Evolutionary conservation across 441 rosid genomes (phyloP), one percentile per base, ranked within the genome.

Genomic region (Adansonia madagascariensis): DNA sequence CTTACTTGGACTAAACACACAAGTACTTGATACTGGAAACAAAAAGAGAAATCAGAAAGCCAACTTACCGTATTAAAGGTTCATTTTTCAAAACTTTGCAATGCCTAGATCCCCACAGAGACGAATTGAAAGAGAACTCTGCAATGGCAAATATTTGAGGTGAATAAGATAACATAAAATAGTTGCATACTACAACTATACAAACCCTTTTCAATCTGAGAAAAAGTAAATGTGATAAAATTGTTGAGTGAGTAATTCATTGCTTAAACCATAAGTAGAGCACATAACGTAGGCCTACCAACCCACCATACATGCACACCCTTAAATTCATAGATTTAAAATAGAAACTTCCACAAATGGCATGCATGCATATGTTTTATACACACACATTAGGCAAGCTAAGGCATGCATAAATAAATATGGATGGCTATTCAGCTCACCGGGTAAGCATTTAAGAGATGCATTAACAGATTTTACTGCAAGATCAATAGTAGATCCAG

Each of bases 1-100:
- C 41, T 24, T 47, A 18, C 44, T 43, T 20, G 43, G 73, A 49
- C 73, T 14, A 43, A 69, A 49, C 8, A 14, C 6, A 24, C 43
- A 24, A 12, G 17, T 22, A 68, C 12, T 22, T 6, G 56, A 22
- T 10, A 9, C 27, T 9, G 3, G 3, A 66, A n/a, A 55, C 43
- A 41, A 55, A 73, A 41, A 11, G 65, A 47, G 55, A 75, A 49
- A 60, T 44, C 46, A 59, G 52, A 20, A 41, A 64, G 53, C 75
- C 81, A 35, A 62, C 81, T 71, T 55, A 88, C 93, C 88, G 70
- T 73, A 76, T 76, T 49, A 73, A 71, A 66, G 78, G 75, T 35
- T 78, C 87, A 67, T 63, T 79, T 4, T 69, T 72, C 74, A 79
- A 65, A 73, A 66, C 62, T 64, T 72, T 63, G 49, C 46, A 60